These are phyloP conservation scores for Penicillium fimorum DNA, from an alignment of 495 filamentous ascomycete species.

Conservation along the genomic window DNA sequence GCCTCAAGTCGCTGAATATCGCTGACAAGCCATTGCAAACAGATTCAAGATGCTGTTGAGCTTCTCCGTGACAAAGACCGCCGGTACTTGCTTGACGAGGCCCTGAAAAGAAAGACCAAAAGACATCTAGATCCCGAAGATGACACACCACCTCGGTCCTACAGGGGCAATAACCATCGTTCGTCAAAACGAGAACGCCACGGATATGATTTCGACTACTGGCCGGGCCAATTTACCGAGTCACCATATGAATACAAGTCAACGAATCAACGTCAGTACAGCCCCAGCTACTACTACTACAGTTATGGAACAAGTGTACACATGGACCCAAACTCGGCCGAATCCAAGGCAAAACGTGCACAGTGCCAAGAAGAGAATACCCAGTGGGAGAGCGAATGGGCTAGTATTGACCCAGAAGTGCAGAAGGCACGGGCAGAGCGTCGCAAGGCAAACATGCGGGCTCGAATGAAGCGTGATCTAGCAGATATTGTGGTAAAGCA, in stretches of 20 bases:
- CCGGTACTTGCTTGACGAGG: constrained; percentile 30
- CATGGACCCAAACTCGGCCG: constrained; percentile 29
- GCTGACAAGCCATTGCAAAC: background rate
- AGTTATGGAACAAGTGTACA: constrained; percentile 35
- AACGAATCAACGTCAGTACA: background rate
- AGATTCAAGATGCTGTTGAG: constrained; percentile 43
- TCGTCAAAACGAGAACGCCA: background rate
- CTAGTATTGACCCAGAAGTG: constrained; percentile 13
- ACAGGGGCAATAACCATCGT: background rate
- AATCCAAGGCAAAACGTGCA: constrained; percentile 25
- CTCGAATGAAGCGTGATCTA: constrained; percentile 16
- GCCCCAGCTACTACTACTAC: background rate
- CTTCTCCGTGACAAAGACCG: constrained; percentile 34
- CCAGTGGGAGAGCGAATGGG: constrained; percentile 17
- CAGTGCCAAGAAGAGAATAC: constrained; percentile 14
- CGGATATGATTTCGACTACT: background rate
- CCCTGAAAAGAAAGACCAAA: background rate
- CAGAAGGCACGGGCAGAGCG: constrained; percentile 14
- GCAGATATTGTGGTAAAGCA: background rate
- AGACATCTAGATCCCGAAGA: background rate
- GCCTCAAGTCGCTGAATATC: background rate
- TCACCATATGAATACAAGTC: background rate
- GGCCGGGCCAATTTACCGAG: background rate
- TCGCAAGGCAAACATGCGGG: constrained; percentile 10
- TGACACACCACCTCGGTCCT: background rate